Percentiles rank a stretch among this genome's conserved stretches.
These are phyloP conservation scores for Neurospora africana DNA, from an alignment of 495 filamentous ascomycete species.

Conservation along the genomic window DNA sequence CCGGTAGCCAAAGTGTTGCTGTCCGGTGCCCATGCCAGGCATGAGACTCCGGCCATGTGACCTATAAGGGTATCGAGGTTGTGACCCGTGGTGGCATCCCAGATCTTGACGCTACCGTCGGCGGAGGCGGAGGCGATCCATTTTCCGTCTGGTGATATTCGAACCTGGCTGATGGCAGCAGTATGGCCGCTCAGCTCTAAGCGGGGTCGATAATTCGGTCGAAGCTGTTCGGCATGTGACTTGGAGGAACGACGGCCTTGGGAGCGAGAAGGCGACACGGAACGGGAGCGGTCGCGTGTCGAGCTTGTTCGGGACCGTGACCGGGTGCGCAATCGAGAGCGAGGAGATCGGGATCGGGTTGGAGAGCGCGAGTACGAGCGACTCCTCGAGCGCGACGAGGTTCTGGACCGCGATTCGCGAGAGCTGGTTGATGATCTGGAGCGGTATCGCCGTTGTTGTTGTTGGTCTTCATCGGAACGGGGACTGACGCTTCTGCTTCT, in stretches of 20 bases:
- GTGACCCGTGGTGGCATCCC: constrained; percentile 68
- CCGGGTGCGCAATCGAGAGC: constrained; percentile 17
- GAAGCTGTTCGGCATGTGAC: constrained; percentile 6
- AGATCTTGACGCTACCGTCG: constrained; percentile 81
- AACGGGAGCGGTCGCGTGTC: constrained; percentile 7
- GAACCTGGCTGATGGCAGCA: constrained; percentile 70
- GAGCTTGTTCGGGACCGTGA: constrained; percentile 20
- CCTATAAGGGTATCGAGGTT: constrained; percentile 83
- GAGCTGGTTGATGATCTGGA: constrained; percentile 21
- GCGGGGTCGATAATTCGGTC: constrained; percentile 27
- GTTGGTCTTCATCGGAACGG: constrained; percentile 12
- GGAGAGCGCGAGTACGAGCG: constrained; percentile 27
- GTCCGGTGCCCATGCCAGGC: constrained; percentile 84
- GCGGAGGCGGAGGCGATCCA: constrained; percentile 88
- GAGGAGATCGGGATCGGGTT: constrained; percentile 28
- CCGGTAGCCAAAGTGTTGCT: constrained; percentile 77
- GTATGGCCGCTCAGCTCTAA: constrained; percentile 58
- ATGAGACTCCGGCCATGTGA: constrained; percentile 84
- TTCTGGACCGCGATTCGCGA: constrained; percentile 8
- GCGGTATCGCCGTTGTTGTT: constrained; percentile 18
- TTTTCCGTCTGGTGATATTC: constrained; percentile 78
- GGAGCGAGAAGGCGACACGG: constrained; percentile 11
- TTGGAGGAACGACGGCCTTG: constrained; percentile 4
- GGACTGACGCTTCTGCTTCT: not conserved
- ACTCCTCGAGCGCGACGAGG: constrained; percentile 14